phyloP scores from a whole-genome alignment of 2,329 filamentous ascomycete species.

The Verticillium alfalfae region DNA sequence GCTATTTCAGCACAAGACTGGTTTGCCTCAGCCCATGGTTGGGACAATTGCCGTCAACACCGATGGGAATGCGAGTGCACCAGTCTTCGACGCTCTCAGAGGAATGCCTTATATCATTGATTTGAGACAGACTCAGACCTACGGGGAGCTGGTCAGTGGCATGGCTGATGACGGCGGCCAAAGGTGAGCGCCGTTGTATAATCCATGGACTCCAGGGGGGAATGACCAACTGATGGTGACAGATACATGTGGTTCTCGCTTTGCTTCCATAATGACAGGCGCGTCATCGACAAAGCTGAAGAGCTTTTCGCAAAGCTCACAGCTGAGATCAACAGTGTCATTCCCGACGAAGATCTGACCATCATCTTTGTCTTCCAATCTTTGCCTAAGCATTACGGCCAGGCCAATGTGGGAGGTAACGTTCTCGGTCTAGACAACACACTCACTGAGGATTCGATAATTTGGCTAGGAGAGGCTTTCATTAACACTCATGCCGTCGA shows the following conservation, averaged over 20 bases:
- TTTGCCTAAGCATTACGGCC: conserved; percentile 5
- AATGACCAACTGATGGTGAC: not conserved
- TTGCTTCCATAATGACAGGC: conserved; percentile 1
- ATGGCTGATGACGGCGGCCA: conserved; percentile 3
- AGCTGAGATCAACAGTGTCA: not conserved
- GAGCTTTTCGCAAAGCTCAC: conserved; percentile 2
- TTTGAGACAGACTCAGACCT: not conserved
- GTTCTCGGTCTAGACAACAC: conserved; percentile 1
- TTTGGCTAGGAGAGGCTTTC: not conserved
- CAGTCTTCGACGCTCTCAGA: conserved; percentile 1
- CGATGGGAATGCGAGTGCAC: conserved; percentile 1
- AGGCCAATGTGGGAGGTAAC: conserved; percentile 2
- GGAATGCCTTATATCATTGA: conserved; percentile 1
- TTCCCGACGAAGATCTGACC: conserved; percentile 2
- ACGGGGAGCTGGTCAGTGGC: conserved; percentile 4
- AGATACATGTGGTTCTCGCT: conserved; percentile 5
- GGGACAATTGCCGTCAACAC: conserved; percentile 2
- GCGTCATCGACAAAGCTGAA: conserved; percentile 3
- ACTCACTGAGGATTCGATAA: not conserved
- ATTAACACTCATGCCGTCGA: conserved; percentile 17
- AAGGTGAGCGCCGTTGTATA: not conserved
- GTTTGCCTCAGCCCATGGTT: not conserved
- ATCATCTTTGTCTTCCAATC: conserved; percentile 10
- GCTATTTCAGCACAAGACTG: not conserved
- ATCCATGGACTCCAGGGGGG: too few relatives aligned